Conservation (phyloP, 1,139 yeast genomes). For the Dujonia santamariae region DNA sequence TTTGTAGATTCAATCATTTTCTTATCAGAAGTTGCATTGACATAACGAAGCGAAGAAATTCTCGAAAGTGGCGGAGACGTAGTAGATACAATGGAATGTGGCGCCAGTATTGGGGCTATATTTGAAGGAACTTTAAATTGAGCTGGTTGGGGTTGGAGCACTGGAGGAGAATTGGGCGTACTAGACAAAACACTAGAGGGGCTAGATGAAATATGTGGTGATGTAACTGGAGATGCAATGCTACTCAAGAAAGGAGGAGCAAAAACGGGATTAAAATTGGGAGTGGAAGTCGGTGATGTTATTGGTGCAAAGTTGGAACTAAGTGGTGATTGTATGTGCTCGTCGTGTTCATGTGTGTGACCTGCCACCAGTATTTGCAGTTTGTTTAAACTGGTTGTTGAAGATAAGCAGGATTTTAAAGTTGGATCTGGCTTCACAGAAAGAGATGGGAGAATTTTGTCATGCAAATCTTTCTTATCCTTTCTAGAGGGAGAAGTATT, state of each 20-base stretch:
- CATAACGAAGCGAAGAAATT: conserved; percentile 16
- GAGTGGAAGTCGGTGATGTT: neutral
- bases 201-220: neutral
- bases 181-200: conserved; percentile 7
- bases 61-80: conserved; percentile 12
- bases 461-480: conserved; percentile 1
- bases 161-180: conserved; percentile 10
- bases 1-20: conserved; percentile 12
- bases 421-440: conserved; percentile 21
- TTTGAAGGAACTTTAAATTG: neutral
- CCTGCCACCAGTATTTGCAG: neutral
- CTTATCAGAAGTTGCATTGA: conserved; percentile 12
- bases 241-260: neutral
- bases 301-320: neutral
- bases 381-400: conserved; percentile 10
- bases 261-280: neutral
- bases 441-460: conserved; percentile 10
- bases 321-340: conserved; percentile 24
- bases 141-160: neutral
- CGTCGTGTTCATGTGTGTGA: conserved; percentile 12
- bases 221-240: neutral
- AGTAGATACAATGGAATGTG: neutral
- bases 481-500: too few species aligned
- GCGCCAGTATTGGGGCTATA: neutral
- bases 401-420: conserved; percentile 22